Base-by-base conservation (phyloP, 1,284 basidiomycete genomes). In the Puccinia novopanici region DNA sequence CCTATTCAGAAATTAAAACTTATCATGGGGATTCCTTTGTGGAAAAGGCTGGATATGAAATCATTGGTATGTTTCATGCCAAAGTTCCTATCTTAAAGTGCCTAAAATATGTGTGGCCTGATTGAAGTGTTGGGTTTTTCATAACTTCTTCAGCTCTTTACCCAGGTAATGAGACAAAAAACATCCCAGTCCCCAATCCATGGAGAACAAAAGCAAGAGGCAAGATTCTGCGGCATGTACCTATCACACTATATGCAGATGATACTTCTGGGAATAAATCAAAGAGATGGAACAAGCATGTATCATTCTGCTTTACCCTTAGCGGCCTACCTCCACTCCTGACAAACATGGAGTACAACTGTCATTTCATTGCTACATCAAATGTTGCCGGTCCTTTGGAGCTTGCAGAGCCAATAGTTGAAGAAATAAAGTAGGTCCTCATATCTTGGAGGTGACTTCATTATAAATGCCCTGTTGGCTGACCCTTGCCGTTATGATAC, bases 241-340 rank as follows among this genome's bases (percentile, higher is more conserved):
- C 86, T 0, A 79, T 88, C 0, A 88, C 86, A 87, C 30, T 87
- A 0, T 88, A 88, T 80, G 88, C 87, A 72, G 87, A 88, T n/a
- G n/a, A n/a, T n/a, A n/a, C n/a, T n/a, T n/a, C n/a, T n/a, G n/a
- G n/a, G n/a, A n/a, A n/a, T n/a, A n/a, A n/a, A n/a, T n/a, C n/a
- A n/a, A n/a, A n/a, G n/a, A n/a, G n/a, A n/a, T n/a, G n/a, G n/a
- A n/a, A n/a, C n/a, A n/a, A n/a, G n/a, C n/a, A n/a, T n/a, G n/a
- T n/a, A n/a, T n/a, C n/a, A n/a, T n/a, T n/a, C n/a, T n/a, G n/a
- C n/a, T n/a, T n/a, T n/a, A n/a, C n/a, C n/a, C n/a, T n/a, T n/a
- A n/a, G n/a, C n/a, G n/a, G n/a, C n/a, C n/a, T n/a, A n/a, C n/a
- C n/a, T n/a, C n/a, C n/a, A n/a, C n/a, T n/a, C n/a, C n/a, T n/a